These are phyloP conservation scores for Cytospora chrysosperma DNA, from an alignment of 2,329 filamentous ascomycete species.

Conservation along the genomic window DNA sequence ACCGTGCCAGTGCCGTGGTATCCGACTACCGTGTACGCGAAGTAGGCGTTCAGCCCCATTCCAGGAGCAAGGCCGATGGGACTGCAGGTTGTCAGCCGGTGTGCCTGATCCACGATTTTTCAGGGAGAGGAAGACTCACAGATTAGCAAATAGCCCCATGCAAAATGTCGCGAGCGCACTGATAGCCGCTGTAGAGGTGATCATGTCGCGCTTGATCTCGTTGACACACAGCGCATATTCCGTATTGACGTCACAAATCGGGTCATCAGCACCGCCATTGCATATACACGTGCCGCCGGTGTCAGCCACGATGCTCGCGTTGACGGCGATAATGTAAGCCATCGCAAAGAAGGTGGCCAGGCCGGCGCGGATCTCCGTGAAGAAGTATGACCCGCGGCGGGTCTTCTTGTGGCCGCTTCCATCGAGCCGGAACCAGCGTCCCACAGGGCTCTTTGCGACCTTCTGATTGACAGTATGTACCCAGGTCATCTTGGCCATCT, in stretches of 20 bases:
- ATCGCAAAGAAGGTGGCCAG: conserved; percentile 75
- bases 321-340: conserved; percentile 52
- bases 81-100: conserved; percentile 27
- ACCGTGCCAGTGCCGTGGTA: conserved; percentile 71
- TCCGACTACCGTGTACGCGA: conserved; percentile 79
- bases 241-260: conserved; percentile 52
- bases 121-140: conserved; percentile 45
- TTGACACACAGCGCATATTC: conserved; percentile 64
- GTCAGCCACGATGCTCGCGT: conserved; percentile 55
- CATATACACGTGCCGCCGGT: conserved; percentile 77
- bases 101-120: not conserved
- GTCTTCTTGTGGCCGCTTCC: conserved; percentile 64
- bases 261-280: conserved; percentile 49
- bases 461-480: conserved; percentile 50
- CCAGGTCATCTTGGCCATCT: conserved; percentile 45
- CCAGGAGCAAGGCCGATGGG: conserved; percentile 71
- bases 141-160: conserved; percentile 80
- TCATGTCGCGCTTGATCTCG: conserved; percentile 71
- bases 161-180: conserved; percentile 75
- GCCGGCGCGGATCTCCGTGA: conserved; percentile 81
- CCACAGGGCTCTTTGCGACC: conserved; percentile 65
- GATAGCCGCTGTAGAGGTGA: conserved; percentile 84
- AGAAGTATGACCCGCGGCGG: conserved; percentile 73
- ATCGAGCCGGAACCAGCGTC: conserved; percentile 76
- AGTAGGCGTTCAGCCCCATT: conserved; percentile 86